Evolutionary conservation across 257 asterid species (phyloP), one percentile per base, ranked within the genome.

Genomic region (Nyctanthes arbortristis): DNA sequence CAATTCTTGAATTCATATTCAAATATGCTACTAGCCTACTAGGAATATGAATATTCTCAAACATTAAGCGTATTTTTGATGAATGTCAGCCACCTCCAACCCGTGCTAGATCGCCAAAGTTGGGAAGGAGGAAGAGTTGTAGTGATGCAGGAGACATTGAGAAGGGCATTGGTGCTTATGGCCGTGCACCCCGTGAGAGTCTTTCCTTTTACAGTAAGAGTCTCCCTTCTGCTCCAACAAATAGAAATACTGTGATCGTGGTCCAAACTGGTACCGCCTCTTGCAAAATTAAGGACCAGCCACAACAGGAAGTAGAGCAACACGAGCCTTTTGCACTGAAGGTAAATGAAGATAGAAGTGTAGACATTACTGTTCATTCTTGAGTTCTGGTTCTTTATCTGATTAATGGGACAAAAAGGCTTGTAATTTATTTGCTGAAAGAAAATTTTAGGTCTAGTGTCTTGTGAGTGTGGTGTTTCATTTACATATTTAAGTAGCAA

Each of bases 91-190:
- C 82, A 28, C 94, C 96, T 12, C 91, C 91, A 65, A 89, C 96
- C 43, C 89, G 96, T 64, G 90, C 96, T 28, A 89, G 82, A 74
- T 89, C 96, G 13, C 96, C 96, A 8, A 89, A 87, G 73, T 64
- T 89, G 74, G 96, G 96, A 57, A 73, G 96, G 65, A 81, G 75
- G 80, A 87, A 84, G 79, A 81, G 68, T 80, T 77, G 73, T 78
- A 61, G 68, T 66, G 79, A 75, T 70, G 75, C 85, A 13, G 84
- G 69, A 73, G 61, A 60, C 64, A 35, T 65, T 63, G 78, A 78
- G 60, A 80, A 69, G 61, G 72, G 72, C 24, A 64, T 45, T 45
- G 10, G 24, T 45, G 55, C 25, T 45, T n/a, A 16, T 16, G 55
- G 34, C 49, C 61, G 10, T 61, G 84, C 71, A 69, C 76, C 77